Base-by-base conservation (phyloP, 169 alveolate species). In the Perkinsus marinus region DNA sequence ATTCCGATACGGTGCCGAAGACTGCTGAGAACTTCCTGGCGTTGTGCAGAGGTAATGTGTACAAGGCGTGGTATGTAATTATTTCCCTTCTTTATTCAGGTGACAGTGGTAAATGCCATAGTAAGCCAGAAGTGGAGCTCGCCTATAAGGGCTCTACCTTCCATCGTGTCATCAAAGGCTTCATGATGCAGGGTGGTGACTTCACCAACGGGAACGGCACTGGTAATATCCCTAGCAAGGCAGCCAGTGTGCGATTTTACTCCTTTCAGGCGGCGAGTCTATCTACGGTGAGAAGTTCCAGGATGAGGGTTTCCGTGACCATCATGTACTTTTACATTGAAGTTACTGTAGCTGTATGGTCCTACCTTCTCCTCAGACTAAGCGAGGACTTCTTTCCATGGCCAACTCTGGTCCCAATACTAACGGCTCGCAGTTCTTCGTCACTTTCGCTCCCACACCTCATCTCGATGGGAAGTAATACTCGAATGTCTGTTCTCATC, bases 111-210 rank as follows among this genome's bases (percentile, higher is more conserved):
- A 38, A 39, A 17, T 39, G 46, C 68, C 37, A 89, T 22, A 26
- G 39, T 26, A n/a, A 38, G 91, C 91, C 91, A 5, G 79, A 57
- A 16, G 79, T 57, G 26, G 79, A 57, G 36, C 17, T 93, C 57
- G 43, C 68, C 43, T 96, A 94, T 93, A 95, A 95, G 91, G 94
- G 95, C 93, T 95, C 97, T 57, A 94, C 92, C 30, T 97, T 98
- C 96, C 99, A 98, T 95, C 96, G 99, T 92, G 96, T 99, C n/a
- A 98, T 98, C n/a, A 96, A 97, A 26, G 98, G 97, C 46, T 98
- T 98, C 94, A 98, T 99, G 99, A 94, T 97, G 91, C 98, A 98
- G 94, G 99, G 99, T 37, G 99, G 99, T 57, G 99, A 98, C 94
- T 96, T 98, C 92, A 96, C 98, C 57, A 94, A 94, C 93, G 96